phyloP scores from a whole-genome alignment of 2,329 filamentous ascomycete genomes.

The Chaetomium sp. region DNA sequence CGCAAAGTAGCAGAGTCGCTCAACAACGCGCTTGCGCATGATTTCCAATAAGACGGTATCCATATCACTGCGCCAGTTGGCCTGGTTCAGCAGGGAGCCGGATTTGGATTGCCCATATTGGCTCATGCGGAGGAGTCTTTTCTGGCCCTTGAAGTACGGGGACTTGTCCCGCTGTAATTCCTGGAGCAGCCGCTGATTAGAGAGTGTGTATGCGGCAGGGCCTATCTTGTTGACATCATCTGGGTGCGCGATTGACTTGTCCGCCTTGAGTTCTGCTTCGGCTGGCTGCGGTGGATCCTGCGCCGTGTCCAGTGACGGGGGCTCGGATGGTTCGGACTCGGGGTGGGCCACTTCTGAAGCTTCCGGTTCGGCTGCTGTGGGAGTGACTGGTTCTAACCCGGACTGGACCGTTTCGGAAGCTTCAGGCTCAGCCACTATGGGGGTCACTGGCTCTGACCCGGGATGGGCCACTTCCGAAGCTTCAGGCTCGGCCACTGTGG shows the following conservation, averaged over 20 bases:
- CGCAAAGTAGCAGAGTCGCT: conserved; percentile 49
- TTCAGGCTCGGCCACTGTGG: background rate
- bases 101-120: conserved; percentile 21
- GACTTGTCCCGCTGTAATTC: conserved; percentile 28
- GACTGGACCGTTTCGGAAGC: background rate
- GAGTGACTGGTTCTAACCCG: no score
- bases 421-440: background rate
- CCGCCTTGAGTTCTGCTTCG: background rate
- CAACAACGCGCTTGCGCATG: conserved; percentile 51
- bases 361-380: background rate
- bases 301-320: background rate
- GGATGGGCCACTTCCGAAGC: background rate
- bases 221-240: conserved; percentile 28
- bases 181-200: conserved; percentile 40
- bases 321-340: background rate
- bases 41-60: conserved; percentile 52
- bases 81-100: conserved; percentile 22
- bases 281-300: background rate
- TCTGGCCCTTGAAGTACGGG: conserved; percentile 27
- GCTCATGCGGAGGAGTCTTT: conserved; percentile 28
- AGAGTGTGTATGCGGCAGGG: conserved; percentile 39
- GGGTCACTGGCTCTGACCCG: background rate
- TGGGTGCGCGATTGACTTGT: conserved; percentile 6
- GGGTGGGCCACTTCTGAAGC: background rate
- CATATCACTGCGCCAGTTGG: conserved; percentile 60